phyloP scores from a whole-genome alignment of 148 eudicot species.

The Linanthus parryae region DNA sequence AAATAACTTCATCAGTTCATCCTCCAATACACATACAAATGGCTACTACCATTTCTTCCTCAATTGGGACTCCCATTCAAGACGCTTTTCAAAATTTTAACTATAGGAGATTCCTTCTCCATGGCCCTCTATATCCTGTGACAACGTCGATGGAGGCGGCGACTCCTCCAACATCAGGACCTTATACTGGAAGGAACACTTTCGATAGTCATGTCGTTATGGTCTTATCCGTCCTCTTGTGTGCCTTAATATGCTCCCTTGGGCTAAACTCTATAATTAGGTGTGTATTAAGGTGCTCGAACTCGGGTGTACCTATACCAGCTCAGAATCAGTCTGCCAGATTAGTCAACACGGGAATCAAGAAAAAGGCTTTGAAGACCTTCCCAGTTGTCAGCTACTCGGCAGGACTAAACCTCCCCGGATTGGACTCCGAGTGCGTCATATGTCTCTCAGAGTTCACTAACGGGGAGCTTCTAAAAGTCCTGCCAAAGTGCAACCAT shows the following conservation, averaged over 20 bases:
- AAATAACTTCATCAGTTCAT: background rate
- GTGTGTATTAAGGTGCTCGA: constrained; percentile 71
- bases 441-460: constrained; percentile 67
- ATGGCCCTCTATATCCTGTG: constrained; percentile 5
- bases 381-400: constrained; percentile 48
- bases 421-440: constrained; percentile 51
- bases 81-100: constrained; percentile 1
- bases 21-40: too few species aligned
- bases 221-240: constrained; percentile 78
- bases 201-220: constrained; percentile 85
- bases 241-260: constrained; percentile 80
- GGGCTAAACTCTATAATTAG: constrained; percentile 64
- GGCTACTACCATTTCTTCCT: constrained; percentile 4
- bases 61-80: background rate
- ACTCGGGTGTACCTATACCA: constrained; percentile 2
- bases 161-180: background rate
- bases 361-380: constrained; percentile 63
- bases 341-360: constrained; percentile 60
- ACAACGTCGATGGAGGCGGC: background rate
- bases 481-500: constrained; percentile 77
- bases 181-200: constrained; percentile 2
- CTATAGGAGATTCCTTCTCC: constrained; percentile 9
- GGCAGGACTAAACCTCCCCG: constrained; percentile 38
- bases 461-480: constrained; percentile 35
- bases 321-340: constrained; percentile 14